Percentiles rank a stretch among this genome's conserved stretches.
Evolutionary conservation across 176 grass and related monocot genomes (phyloP).

Genomic region (Coix lacrymajobi): DNA sequence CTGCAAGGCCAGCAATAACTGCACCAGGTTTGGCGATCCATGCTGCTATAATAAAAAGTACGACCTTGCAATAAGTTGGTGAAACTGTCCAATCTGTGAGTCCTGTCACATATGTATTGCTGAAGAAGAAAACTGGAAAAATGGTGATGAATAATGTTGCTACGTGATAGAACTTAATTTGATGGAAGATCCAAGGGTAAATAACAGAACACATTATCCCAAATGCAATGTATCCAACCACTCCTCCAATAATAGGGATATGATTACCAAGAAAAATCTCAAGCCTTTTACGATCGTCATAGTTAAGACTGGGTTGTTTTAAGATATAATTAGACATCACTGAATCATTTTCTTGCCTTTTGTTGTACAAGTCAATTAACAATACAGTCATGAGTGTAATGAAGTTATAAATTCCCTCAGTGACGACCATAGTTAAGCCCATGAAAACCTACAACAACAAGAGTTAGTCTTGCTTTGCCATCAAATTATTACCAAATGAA

Average conservation of each 20-base stretch:
- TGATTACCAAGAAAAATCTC: slow-evolving; percentile 28
- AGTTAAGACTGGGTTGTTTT: slow-evolving; percentile 44
- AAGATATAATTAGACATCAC: slow-evolving; percentile 1
- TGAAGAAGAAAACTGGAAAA: slow-evolving; percentile 24
- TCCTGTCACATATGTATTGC: slow-evolving; percentile 45
- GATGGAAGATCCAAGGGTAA: slow-evolving; percentile 30
- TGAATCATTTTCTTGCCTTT: slow-evolving; percentile 13
- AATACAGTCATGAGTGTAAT: slow-evolving; percentile 19
- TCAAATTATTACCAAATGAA: neutral
- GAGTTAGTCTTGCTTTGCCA: neutral
- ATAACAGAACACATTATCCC: neutral
- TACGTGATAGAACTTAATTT: slow-evolving; percentile 45
- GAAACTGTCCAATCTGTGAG: slow-evolving; percentile 48
- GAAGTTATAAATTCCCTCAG: slow-evolving; percentile 52
- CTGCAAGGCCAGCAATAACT: slow-evolving; percentile 29
- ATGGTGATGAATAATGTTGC: neutral
- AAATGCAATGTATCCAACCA: slow-evolving; percentile 4
- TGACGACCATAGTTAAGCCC: slow-evolving; percentile 50
- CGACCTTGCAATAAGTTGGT: slow-evolving; percentile 24
- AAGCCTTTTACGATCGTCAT: slow-evolving; percentile 56
- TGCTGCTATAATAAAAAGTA: slow-evolving; percentile 33
- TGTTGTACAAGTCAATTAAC: slow-evolving; percentile 35
- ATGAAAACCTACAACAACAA: slow-evolving; percentile 46
- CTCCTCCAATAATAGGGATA: neutral
- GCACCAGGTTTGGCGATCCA: slow-evolving; percentile 35